These are phyloP conservation scores for Nitzschia putrida DNA, from an alignment of 108 stramenopile genomes.

Conservation along the genomic window DNA sequence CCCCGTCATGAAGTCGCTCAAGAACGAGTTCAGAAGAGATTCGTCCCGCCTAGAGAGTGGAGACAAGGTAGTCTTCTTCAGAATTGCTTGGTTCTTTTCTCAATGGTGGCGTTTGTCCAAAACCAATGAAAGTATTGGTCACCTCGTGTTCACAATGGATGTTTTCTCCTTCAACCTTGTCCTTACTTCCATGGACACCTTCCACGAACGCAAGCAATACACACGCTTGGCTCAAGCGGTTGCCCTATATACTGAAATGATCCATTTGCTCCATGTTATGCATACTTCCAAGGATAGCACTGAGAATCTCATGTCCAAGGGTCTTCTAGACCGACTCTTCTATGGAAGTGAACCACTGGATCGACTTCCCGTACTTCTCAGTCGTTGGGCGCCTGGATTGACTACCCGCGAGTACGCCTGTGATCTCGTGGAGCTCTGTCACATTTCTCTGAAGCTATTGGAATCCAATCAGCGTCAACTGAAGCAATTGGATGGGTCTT, in stretches of 20 bases:
- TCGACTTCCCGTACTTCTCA: conserved; percentile 67
- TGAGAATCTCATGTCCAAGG: conserved; percentile 80
- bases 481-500: conserved; percentile 22
- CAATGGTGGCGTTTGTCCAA: conserved; percentile 76
- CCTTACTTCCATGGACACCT: conserved; percentile 70
- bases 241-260: conserved; percentile 80
- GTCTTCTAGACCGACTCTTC: conserved; percentile 82
- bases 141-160: conserved; percentile 89
- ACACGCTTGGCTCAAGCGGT: conserved; percentile 68
- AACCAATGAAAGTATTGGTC: conserved; percentile 34
- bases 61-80: conserved; percentile 78
- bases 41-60: conserved; percentile 73
- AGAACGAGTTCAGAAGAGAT: conserved; percentile 90
- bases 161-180: conserved; percentile 92
- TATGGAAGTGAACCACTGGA: conserved; percentile 80
- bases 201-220: conserved; percentile 65
- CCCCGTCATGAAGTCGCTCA: conserved; percentile 86
- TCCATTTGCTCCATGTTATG: conserved; percentile 75
- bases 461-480: conserved; percentile 46
- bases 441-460: conserved; percentile 75
- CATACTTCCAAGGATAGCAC: conserved; percentile 71
- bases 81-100: conserved; percentile 82
- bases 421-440: conserved; percentile 76
- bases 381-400: conserved; percentile 72
- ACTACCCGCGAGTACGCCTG: conserved; percentile 77